Evolutionary conservation across 768 basidiomycete species (phyloP).

Genomic region (Pulveroboletus sp.): DNA sequence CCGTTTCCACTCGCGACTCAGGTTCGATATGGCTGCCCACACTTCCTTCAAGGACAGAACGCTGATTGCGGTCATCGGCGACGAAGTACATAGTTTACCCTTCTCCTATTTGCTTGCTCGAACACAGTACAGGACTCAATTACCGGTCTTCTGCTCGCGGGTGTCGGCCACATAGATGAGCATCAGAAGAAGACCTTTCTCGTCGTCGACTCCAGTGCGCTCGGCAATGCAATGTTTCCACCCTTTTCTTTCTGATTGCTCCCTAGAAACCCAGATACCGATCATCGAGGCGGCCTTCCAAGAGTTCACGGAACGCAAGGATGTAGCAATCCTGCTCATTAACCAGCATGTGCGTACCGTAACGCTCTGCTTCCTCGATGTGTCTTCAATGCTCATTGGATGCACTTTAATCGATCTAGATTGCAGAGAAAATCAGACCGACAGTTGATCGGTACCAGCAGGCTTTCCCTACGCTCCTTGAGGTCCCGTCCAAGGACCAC

Average conservation of each 20-base stretch:
- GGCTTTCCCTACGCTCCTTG: conserved; percentile 93
- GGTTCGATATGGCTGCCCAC: conserved; percentile 41
- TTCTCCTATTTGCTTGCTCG: conserved; percentile 6
- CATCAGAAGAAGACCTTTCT: conserved; percentile 97
- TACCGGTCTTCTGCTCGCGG: conserved; percentile 91
- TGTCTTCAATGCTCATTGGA: conserved; percentile 5
- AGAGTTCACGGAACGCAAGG: conserved; percentile 90
- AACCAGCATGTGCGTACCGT: conserved; percentile 84
- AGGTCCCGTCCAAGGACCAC: conserved; percentile 98
- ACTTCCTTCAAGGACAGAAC: conserved; percentile 74
- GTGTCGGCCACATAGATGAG: conserved; percentile 86
- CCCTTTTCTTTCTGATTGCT: conserved; percentile 9
- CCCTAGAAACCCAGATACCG: conserved; percentile 81
- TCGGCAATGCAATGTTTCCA: not conserved
- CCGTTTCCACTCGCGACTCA: conserved; percentile 15
- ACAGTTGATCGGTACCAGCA: conserved; percentile 93
- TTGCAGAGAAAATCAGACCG: conserved; percentile 95
- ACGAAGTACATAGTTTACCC: conserved; percentile 60
- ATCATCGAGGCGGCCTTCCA: conserved; percentile 90
- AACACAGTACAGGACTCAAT: conserved; percentile 75
- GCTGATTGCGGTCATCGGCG: conserved; percentile 93
- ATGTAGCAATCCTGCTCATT: conserved; percentile 94
- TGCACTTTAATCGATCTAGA: conserved; percentile 40
- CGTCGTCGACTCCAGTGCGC: conserved; percentile 87
- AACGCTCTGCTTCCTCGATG: conserved; percentile 1